Conservation (phyloP, 768 basidiomycete genomes). For the Epithele typhae region DNA sequence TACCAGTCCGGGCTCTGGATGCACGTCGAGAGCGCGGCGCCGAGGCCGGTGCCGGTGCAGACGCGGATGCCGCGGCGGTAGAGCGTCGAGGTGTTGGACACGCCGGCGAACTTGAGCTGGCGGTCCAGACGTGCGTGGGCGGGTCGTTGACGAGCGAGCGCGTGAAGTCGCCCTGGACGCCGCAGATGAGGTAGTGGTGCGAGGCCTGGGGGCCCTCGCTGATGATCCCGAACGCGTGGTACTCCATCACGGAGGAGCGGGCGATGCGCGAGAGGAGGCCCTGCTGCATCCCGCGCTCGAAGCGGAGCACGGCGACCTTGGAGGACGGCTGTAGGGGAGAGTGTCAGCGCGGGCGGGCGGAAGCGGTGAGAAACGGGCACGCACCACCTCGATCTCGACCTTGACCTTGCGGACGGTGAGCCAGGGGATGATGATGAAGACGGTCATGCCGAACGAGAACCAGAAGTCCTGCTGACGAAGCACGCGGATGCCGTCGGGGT, state of each 20-base stretch:
- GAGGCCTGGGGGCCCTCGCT: conserved; percentile 37
- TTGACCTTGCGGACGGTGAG: conserved; percentile 35
- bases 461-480: conserved; percentile 39
- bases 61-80: conserved; percentile 41
- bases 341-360: not conserved
- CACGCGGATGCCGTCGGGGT: conserved; percentile 27
- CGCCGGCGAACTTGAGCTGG: conserved; percentile 39
- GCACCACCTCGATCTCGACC: conserved; percentile 38
- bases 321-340: conserved; percentile 32
- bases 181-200: conserved; percentile 41
- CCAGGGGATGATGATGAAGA: conserved; percentile 37
- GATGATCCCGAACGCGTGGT: conserved; percentile 42
- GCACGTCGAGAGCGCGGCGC: conserved; percentile 41
- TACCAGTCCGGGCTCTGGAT: conserved; percentile 36
- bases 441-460: conserved; percentile 38
- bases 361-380: conserved; percentile 12
- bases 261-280: conserved; percentile 39
- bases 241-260: conserved; percentile 37
- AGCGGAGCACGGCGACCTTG: conserved; percentile 38
- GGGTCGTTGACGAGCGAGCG: conserved; percentile 37
- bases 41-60: conserved; percentile 42
- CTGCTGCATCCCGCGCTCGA: conserved; percentile 42
- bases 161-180: conserved; percentile 44
- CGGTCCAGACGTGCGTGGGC: conserved; percentile 40
- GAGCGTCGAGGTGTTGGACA: conserved; percentile 38